These are phyloP conservation scores for Knufia fluminis DNA, from an alignment of 2,329 filamentous ascomycete genomes.

Conservation along the genomic window DNA sequence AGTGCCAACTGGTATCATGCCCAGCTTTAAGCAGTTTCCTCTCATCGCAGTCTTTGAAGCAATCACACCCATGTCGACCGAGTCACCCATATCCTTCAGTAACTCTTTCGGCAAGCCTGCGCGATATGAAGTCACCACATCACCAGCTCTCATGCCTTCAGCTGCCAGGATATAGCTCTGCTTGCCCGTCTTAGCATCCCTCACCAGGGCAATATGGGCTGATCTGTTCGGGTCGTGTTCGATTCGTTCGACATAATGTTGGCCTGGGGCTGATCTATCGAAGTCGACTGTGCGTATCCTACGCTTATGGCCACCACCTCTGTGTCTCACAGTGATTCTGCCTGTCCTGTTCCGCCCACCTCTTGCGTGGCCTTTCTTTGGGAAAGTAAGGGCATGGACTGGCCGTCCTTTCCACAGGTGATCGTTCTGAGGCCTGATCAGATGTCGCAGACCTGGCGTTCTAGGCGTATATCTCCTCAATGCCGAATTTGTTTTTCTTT, in stretches of 20 bases:
- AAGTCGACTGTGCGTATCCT: slow-evolving; percentile 92
- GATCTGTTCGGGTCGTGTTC: slow-evolving; percentile 92
- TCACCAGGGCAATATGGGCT: slow-evolving; percentile 84
- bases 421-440: slow-evolving; percentile 87
- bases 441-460: slow-evolving; percentile 84
- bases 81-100: slow-evolving; percentile 82
- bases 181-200: slow-evolving; percentile 60
- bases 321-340: slow-evolving; percentile 77
- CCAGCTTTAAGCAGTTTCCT: slow-evolving; percentile 88
- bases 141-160: slow-evolving; percentile 85
- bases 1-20: slow-evolving; percentile 94
- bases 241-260: slow-evolving; percentile 83
- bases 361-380: slow-evolving; percentile 86
- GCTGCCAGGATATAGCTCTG: slow-evolving; percentile 92
- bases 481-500: slow-evolving; percentile 34
- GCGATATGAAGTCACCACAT: slow-evolving; percentile 85
- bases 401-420: slow-evolving; percentile 94
- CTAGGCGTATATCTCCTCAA: slow-evolving; percentile 86
- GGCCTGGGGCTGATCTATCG: slow-evolving; percentile 64
- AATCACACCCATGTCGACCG: slow-evolving; percentile 88
- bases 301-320: slow-evolving; percentile 83
- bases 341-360: slow-evolving; percentile 88
- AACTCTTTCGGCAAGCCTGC: slow-evolving; percentile 79
- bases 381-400: slow-evolving; percentile 70
- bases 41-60: slow-evolving; percentile 88